Conservation (phyloP, 306 rosid species). For the cucumber (Cucumis sativus) region DNA sequence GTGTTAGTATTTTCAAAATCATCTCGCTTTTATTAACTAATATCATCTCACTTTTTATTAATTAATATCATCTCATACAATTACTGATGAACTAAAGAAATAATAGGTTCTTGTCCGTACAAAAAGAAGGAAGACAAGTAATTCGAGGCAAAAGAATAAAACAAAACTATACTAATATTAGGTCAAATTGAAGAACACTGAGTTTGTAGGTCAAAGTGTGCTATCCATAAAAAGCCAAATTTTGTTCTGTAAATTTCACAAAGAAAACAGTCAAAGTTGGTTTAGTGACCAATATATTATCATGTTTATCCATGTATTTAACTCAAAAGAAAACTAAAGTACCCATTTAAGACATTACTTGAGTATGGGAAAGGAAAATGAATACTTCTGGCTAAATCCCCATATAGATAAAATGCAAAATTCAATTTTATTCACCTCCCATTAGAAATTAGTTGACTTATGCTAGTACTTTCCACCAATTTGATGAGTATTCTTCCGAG, state of each 20-base stretch:
- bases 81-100: too few relatives aligned
- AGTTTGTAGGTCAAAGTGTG: neutral
- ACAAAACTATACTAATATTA: neutral
- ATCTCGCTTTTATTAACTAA: too few relatives aligned
- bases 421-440: slow-evolving; percentile 30
- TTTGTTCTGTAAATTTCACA: neutral
- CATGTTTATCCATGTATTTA: neutral
- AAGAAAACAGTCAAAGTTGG: neutral
- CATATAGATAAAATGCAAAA: neutral
- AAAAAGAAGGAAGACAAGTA: neutral
- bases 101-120: neutral
- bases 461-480: slow-evolving; percentile 96
- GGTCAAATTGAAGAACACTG: neutral
- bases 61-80: too few relatives aligned
- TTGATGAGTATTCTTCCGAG: slow-evolving; percentile 46
- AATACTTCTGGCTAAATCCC: neutral
- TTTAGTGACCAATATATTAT: neutral
- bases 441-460: slow-evolving; percentile 41
- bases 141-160: neutral
- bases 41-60: too few relatives aligned
- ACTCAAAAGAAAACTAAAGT: neutral
- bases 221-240: neutral
- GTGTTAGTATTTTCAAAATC: too few relatives aligned
- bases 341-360: neutral
- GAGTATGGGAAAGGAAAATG: neutral